phyloP scores from a whole-genome alignment of 441 rosid genomes.

The Sinapis alba region DNA sequence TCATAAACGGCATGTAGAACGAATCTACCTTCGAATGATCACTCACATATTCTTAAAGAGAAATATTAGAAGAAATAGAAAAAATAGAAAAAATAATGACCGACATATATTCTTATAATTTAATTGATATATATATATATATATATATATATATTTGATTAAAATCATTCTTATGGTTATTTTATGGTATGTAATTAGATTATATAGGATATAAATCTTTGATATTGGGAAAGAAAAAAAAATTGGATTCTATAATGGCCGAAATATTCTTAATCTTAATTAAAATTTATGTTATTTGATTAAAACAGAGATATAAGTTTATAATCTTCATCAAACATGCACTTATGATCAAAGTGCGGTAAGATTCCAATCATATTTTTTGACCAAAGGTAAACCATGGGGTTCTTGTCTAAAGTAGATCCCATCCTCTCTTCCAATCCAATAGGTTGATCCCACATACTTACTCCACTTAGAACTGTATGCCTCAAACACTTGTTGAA shows the following conservation, averaged over 20 bases:
- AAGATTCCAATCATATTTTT: conserved; percentile 14
- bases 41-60: no score
- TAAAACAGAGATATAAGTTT: neutral
- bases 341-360: neutral
- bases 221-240: no score
- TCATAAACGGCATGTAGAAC: no score
- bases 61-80: no score
- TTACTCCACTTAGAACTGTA: conserved; percentile 9
- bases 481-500: conserved; percentile 23
- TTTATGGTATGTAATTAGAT: neutral
- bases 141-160: no score
- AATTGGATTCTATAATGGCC: no score
- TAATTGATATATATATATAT: no score
- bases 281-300: no score
- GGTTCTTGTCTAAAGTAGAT: conserved; percentile 1
- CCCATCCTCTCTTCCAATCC: conserved; percentile 34
- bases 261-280: no score
- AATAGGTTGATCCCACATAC: neutral
- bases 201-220: neutral
- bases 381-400: neutral
- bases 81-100: no score
- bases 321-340: neutral
- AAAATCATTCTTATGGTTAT: neutral
- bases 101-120: no score
- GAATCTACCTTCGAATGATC: no score